phyloP scores from a whole-genome alignment of 78 protist genomes.

The Salpingoeca rosetta region DNA sequence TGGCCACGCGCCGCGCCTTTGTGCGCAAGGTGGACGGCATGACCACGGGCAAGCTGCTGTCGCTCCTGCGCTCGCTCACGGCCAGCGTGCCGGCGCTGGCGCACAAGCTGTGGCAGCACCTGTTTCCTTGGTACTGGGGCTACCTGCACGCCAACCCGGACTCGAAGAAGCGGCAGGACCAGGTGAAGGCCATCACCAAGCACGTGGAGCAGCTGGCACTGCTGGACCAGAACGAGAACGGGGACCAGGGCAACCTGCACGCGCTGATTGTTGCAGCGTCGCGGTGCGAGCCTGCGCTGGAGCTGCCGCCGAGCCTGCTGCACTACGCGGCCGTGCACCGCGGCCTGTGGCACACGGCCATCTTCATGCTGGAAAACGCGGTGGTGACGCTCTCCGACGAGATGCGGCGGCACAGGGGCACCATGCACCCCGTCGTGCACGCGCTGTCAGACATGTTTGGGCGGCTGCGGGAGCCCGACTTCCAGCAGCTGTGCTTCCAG shows the following conservation, averaged over 20 bases:
- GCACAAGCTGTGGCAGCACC: background rate
- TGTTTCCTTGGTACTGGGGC: background rate
- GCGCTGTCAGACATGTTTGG: background rate
- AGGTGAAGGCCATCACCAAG: background rate
- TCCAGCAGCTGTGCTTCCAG: background rate
- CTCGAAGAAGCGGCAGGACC: background rate
- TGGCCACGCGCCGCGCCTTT: background rate
- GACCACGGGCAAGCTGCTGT: background rate
- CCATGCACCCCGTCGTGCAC: background rate
- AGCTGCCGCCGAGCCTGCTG: constrained; percentile 46
- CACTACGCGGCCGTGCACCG: constrained; percentile 40
- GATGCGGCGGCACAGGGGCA: background rate
- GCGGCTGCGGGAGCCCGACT: background rate
- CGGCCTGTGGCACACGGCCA: constrained; percentile 49
- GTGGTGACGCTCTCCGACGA: background rate
- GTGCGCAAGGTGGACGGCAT: background rate
- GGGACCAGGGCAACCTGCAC: constrained; percentile 29
- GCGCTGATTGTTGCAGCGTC: constrained; percentile 39
- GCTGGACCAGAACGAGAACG: background rate
- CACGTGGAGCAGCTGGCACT: background rate
- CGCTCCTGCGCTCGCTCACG: background rate
- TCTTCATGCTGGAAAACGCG: constrained; percentile 31
- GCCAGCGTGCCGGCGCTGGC: background rate
- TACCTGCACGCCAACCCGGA: background rate
- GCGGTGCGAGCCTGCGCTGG: constrained; percentile 45